A percentile compares a stretch with the other conserved stretches of the same genome.
These are phyloP conservation scores for Xylariaceae sp. DNA, from an alignment of 2,329 filamentous ascomycete genomes.

Conservation along the genomic window DNA sequence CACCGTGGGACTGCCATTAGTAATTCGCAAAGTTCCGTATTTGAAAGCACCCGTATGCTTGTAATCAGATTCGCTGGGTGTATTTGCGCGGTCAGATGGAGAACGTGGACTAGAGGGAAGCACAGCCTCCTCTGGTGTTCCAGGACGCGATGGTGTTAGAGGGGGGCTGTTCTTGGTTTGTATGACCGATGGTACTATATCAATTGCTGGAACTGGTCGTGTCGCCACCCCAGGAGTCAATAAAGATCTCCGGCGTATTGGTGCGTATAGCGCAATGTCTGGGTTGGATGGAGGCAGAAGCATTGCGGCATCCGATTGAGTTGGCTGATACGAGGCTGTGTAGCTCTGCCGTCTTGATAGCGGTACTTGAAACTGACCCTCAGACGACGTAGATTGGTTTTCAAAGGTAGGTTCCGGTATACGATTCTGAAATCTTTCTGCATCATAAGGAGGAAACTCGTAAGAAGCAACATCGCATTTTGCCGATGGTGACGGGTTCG, in stretches of 20 bases:
- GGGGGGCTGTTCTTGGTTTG: constrained; percentile 23
- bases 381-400: constrained; percentile 33
- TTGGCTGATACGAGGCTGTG: constrained; percentile 26
- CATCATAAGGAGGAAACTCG: constrained; percentile 34
- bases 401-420: constrained; percentile 34
- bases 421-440: constrained; percentile 40
- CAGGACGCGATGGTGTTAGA: constrained; percentile 21
- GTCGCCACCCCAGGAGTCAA: constrained; percentile 32
- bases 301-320: constrained; percentile 22
- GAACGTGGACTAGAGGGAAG: constrained; percentile 25
- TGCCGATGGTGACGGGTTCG: constrained; percentile 34
- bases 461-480: constrained; percentile 40
- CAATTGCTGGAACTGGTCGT: constrained; percentile 19
- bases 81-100: constrained; percentile 34
- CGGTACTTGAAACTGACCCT: constrained; percentile 32
- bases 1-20: constrained; percentile 53
- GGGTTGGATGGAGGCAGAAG: constrained; percentile 40
- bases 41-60: constrained; percentile 57
- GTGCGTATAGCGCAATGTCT: constrained; percentile 35
- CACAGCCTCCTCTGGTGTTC: constrained; percentile 12
- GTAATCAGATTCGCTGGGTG: constrained; percentile 53
- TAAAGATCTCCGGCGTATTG: constrained; percentile 32
- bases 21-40: constrained; percentile 57
- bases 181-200: constrained; percentile 12
- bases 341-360: constrained; percentile 37